phyloP scores from a whole-genome alignment of 2,329 filamentous ascomycete genomes.

The Pseudophaeomoniella oleicola region DNA sequence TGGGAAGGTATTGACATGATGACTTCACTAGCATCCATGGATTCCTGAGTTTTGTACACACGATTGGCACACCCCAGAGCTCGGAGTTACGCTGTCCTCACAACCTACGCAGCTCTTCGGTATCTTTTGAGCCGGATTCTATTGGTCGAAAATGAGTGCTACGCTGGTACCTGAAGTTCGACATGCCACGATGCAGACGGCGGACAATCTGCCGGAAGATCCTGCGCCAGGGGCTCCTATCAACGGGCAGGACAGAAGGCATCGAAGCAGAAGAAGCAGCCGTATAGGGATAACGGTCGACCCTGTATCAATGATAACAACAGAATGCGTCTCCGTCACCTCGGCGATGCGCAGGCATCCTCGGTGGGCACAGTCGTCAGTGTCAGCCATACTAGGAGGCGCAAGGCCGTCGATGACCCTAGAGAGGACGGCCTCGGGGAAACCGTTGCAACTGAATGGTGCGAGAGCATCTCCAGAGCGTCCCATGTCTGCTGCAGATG shows the following conservation, averaged over 20 bases:
- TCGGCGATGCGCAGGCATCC: slow-evolving; percentile 97
- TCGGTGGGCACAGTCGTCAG: slow-evolving; percentile 88
- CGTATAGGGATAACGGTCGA: slow-evolving; percentile 66
- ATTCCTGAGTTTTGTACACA: too few species aligned
- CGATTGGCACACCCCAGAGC: too few species aligned
- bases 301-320: slow-evolving; percentile 83
- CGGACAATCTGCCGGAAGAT: slow-evolving; percentile 15
- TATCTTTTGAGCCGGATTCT: too few species aligned
- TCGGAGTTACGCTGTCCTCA: too few species aligned
- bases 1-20: too few species aligned
- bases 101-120: too few species aligned
- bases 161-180: neutral
- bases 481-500: slow-evolving; percentile 5
- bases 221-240: slow-evolving; percentile 12
- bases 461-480: slow-evolving; percentile 5
- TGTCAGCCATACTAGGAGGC: slow-evolving; percentile 86
- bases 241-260: neutral
- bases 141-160: neutral
- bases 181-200: slow-evolving; percentile 2
- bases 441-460: slow-evolving; percentile 14
- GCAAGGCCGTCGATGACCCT: slow-evolving; percentile 32
- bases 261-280: neutral
- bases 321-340: slow-evolving; percentile 97
- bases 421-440: slow-evolving; percentile 25
- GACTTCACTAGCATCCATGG: too few species aligned